A percentile compares a stretch with the other conserved stretches of the same genome.
phyloP scores from a whole-genome alignment of 345 rosid species.

The Populus alba region DNA sequence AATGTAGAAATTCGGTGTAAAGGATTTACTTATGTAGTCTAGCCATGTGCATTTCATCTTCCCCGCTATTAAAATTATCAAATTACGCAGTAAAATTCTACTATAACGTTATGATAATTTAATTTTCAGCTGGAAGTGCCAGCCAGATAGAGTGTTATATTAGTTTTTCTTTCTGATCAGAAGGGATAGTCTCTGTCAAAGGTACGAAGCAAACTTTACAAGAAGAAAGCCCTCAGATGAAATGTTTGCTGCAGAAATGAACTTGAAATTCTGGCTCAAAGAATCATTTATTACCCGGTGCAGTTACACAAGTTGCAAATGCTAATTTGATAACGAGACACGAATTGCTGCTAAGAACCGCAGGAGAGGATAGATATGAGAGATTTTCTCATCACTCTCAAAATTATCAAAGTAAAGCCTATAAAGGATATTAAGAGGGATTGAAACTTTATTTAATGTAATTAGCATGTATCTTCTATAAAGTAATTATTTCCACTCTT shows the following conservation, averaged over 20 bases:
- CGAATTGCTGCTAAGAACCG: not conserved
- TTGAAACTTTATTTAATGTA: not conserved
- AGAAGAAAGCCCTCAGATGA: slow-evolving; percentile 16
- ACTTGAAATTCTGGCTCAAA: not conserved
- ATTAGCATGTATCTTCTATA: too few species aligned
- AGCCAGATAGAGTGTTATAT: too few species aligned
- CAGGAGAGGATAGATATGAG: not conserved
- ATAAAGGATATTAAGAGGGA: not conserved
- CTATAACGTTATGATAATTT: too few species aligned
- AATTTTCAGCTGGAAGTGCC: too few species aligned
- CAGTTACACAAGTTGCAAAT: not conserved
- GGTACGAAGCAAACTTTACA: slow-evolving; percentile 14
- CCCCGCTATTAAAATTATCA: too few species aligned
- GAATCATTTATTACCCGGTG: not conserved
- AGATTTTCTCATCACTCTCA: not conserved
- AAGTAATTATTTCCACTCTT: too few species aligned
- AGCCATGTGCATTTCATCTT: too few species aligned
- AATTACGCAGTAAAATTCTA: too few species aligned
- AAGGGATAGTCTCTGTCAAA: slow-evolving; percentile 4
- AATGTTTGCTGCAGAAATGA: not conserved
- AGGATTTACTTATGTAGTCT: too few species aligned
- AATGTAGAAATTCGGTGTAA: too few species aligned
- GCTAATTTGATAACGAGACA: not conserved
- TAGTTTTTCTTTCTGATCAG: not conserved
- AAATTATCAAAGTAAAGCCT: not conserved